Evolutionary conservation across 257 asterid genomes (phyloP), one percentile per base, ranked within the genome.

Genomic region (Gynochthodes officinalis): DNA sequence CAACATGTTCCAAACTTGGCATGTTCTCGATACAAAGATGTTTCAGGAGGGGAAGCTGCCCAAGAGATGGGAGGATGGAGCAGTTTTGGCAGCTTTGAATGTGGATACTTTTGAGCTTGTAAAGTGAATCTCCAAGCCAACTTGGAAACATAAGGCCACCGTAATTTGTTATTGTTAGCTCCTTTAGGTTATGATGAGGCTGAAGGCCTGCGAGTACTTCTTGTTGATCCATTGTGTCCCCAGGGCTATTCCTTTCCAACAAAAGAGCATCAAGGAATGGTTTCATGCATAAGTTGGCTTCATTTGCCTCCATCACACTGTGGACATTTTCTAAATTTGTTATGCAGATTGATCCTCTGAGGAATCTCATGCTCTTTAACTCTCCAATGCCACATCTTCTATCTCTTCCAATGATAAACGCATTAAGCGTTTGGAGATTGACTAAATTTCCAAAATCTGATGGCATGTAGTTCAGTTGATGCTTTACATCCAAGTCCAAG

Each of bases 151-250:
- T 35, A 12, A 35, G 4, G 18, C 88, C 86, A 40, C 44, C 32
- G 16, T 79, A 83, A 18, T 71, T 81, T 64, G 74, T 77, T 18
- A 83, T 63, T 33, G 42, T 9, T 23, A 85, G 33, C 77, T 81
- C 83, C 77, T 76, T 74, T 50, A 83, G 60, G 70, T 75, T 79
- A 61, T 73, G 77, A 73, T 85, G 87, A 42, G 86, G 86, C 58
- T 46, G 68, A 75, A 85, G 85, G 50, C 84, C 79, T 39, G 76
- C 72, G 15, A 85, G 86, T 67, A 80, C 68, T 71, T 73, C 75
- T 61, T 67, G 77, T 18, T 72, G 76, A 37, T 42, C 75, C 39
- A 43, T 33, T 46, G 42, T n/a, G 28, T 44, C 8, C n/a, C 64
- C 64, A 42, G 30, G 32, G 37, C 30, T 19, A 9, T 52, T 54